Conservation (phyloP, 2,329 filamentous ascomycete genomes). For the Bertia moriformis region DNA sequence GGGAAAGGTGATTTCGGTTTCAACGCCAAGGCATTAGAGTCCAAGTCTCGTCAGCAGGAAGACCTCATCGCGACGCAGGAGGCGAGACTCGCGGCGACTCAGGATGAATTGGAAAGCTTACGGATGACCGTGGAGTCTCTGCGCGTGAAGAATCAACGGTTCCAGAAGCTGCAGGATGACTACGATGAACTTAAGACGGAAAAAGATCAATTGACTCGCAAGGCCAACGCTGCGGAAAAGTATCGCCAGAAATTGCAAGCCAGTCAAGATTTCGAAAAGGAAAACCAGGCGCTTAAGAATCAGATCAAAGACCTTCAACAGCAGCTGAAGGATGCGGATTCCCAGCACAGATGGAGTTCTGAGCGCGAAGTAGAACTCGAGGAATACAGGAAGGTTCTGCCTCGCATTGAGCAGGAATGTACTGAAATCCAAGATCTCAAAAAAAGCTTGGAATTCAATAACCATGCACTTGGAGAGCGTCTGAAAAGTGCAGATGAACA, state of each 20-base stretch:
- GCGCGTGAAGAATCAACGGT: constrained; percentile 4
- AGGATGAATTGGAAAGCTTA: constrained; percentile 10
- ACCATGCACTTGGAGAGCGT: constrained; percentile 25
- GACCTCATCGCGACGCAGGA: constrained; percentile 29
- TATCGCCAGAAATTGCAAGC: constrained; percentile 30
- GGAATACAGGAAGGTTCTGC: constrained; percentile 25
- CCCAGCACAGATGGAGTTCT: constrained; percentile 19
- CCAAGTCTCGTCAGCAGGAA: constrained; percentile 25
- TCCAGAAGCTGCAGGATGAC: constrained; percentile 28
- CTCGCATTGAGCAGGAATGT: constrained; percentile 28
- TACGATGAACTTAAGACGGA: constrained; percentile 30
- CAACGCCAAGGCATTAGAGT: constrained; percentile 20
- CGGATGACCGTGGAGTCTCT: constrained; percentile 7
- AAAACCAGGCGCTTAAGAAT: constrained; percentile 26
- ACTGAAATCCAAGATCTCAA: constrained; percentile 29
- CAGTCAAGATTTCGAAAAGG: constrained; percentile 29
- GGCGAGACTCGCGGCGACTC: constrained; percentile 19
- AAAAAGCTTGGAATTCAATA: constrained; percentile 29
- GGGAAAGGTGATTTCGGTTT: constrained; percentile 23
- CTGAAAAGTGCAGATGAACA: constrained; percentile 25
- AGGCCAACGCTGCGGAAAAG: constrained; percentile 30
- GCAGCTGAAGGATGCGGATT: constrained; percentile 26
- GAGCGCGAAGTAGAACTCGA: constrained; percentile 23
- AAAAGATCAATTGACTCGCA: constrained; percentile 25
- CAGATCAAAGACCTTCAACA: constrained; percentile 28